Evolutionary conservation across 2,329 filamentous ascomycete species (phyloP), one percentile per base, ranked within the genome.

Genomic region (Alternaria alternata): DNA sequence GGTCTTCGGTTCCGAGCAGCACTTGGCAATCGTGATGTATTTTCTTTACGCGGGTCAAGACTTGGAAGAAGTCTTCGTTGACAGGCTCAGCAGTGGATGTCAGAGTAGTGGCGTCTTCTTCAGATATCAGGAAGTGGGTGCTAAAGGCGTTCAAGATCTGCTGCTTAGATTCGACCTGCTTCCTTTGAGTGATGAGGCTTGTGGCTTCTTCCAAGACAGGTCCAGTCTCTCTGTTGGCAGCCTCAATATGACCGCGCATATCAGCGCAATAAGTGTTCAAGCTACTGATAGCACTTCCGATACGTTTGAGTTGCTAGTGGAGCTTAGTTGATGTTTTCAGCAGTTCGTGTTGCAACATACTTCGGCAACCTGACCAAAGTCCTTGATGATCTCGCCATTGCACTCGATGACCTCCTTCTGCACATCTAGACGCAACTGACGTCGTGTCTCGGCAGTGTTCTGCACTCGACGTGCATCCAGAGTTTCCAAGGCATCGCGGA

Each of bases 371-470:
- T 89, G 86, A 36, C 93, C 92, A 79, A 98, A 98, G 75, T 97
- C 93, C 54, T 87, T 84, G 59, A 98, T 88, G 64, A 98, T 91
- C 65, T 92, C 88, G 51, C 91, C 93, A 87, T 98, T 97, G 79
- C 91, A 93, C 66, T 94, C 88, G 57, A 98, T 94, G 38, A 97
- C 91, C 74, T 98, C 94, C 76, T 91, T 94, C 75, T 98, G 93
- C 1, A 96, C 85, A 74, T 96, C 89, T 1, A 96, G 80, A 16
- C 94, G 88, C 16, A 98, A 81, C 59, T 92, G 89, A 6, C 94
- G 88, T 52, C 95, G 87, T 3, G 89, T 90, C 66, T 94, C 91
- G 9, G 91, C 85, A 12, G 88, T 92, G 75, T 96, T 97, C 56
- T 85, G 82, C 14, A 93, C 78, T 1, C 85, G 85, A 36, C 91